Evolutionary conservation across 768 basidiomycete genomes (phyloP).

Genomic region (Collybiopsis confluens): DNA sequence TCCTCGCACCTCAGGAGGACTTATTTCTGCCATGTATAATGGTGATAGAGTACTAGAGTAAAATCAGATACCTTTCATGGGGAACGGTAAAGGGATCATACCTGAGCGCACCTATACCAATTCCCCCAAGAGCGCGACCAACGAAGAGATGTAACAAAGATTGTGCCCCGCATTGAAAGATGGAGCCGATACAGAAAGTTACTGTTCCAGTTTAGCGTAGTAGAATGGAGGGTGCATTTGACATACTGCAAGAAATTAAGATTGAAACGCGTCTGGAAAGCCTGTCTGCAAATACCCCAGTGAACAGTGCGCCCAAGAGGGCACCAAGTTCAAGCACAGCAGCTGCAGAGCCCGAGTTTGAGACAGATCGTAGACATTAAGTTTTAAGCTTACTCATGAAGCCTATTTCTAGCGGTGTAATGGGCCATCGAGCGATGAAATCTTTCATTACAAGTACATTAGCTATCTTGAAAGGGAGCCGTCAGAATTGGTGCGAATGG

Average conservation of each 20-base stretch:
- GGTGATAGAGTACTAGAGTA: constrained; percentile 66
- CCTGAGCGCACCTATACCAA: constrained; percentile 79
- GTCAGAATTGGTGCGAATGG: background rate
- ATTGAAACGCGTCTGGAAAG: constrained; percentile 68
- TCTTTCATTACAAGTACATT: constrained; percentile 83
- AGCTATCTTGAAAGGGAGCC: constrained; percentile 45
- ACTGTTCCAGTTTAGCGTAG: constrained; percentile 28
- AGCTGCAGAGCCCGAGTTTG: constrained; percentile 34
- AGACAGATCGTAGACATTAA: background rate
- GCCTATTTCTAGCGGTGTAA: constrained; percentile 71
- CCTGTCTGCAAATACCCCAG: constrained; percentile 65
- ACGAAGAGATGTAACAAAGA: constrained; percentile 54
- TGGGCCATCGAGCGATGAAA: constrained; percentile 63
- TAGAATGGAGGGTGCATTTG: background rate
- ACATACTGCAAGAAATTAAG: constrained; percentile 61
- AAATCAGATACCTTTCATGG: background rate
- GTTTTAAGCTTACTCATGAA: constrained; percentile 57
- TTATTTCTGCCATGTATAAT: constrained; percentile 82
- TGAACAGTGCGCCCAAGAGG: constrained; percentile 65
- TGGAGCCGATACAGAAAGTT: constrained; percentile 69
- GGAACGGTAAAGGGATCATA: constrained; percentile 16
- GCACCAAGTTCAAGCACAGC: constrained; percentile 77
- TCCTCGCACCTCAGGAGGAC: constrained; percentile 74
- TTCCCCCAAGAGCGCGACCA: constrained; percentile 71
- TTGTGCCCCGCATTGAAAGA: constrained; percentile 60